Percentiles rank a stretch among this genome's conserved stretches.
Evolutionary conservation across 2,329 filamentous ascomycete species (phyloP).

Genomic region (Xylariaceae sp.): DNA sequence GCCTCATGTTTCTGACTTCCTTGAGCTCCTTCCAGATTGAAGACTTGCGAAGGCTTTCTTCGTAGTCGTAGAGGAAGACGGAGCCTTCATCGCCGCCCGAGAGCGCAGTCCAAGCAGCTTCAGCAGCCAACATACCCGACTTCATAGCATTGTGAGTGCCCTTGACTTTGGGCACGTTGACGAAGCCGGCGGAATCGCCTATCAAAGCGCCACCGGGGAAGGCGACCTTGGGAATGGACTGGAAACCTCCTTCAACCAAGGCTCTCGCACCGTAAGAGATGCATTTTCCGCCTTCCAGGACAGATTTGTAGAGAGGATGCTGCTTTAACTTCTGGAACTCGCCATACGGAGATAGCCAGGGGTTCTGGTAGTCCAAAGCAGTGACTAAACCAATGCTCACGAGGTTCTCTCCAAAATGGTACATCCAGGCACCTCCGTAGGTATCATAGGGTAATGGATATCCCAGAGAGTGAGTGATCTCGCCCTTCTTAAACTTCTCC

Average conservation of each 20-base stretch:
- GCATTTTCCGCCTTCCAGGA: slow-evolving; percentile 94
- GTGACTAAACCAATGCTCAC: slow-evolving; percentile 89
- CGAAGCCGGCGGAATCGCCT: slow-evolving; percentile 91
- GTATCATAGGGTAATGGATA: slow-evolving; percentile 85
- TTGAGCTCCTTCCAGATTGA: slow-evolving; percentile 92
- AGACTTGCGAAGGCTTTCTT: slow-evolving; percentile 79
- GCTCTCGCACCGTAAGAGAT: slow-evolving; percentile 93
- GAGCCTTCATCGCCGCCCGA: slow-evolving; percentile 55
- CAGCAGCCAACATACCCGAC: slow-evolving; percentile 91
- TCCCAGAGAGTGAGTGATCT: slow-evolving; percentile 86
- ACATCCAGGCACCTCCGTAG: slow-evolving; percentile 98
- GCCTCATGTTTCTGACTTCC: slow-evolving; percentile 95
- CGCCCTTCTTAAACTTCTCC: slow-evolving; percentile 83
- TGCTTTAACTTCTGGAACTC: slow-evolving; percentile 99
- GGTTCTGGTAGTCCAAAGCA: slow-evolving; percentile 92
- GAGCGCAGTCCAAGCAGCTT: slow-evolving; percentile 81
- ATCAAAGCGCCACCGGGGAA: slow-evolving; percentile 96
- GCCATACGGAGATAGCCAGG: slow-evolving; percentile 90
- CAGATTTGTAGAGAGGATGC: slow-evolving; percentile 81
- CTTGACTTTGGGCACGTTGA: slow-evolving; percentile 98
- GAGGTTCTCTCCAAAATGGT: slow-evolving; percentile 97
- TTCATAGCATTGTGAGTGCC: slow-evolving; percentile 98
- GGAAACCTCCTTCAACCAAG: slow-evolving; percentile 90
- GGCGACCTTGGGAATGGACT: slow-evolving; percentile 94
- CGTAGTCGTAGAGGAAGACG: slow-evolving; percentile 92